phyloP scores from a whole-genome alignment of 2,329 filamentous ascomycete species.

The Fusarium paranaense region DNA sequence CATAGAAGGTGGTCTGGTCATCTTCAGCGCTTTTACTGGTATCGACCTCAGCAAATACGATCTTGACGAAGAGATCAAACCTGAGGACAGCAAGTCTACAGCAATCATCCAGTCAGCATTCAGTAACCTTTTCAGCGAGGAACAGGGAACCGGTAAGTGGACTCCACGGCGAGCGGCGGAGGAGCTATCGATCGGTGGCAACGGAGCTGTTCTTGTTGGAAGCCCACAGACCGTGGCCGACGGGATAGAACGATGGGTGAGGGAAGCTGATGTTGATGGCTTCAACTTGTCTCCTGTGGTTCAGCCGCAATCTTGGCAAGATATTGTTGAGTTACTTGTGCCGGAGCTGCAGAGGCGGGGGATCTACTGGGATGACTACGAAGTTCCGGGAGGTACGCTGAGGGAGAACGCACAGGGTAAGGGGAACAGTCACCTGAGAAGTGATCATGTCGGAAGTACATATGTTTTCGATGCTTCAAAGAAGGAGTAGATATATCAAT shows the following conservation, averaged over 20 bases:
- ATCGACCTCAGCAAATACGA: slow-evolving; percentile 17
- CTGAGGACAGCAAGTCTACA: slow-evolving; percentile 10
- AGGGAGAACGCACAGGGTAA: slow-evolving; percentile 10
- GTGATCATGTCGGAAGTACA: slow-evolving; percentile 3
- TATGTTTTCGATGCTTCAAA: background rate
- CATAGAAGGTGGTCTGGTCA: slow-evolving; percentile 5
- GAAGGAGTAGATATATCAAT: background rate
- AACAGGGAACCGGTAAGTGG: background rate
- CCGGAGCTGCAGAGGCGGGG: slow-evolving; percentile 16
- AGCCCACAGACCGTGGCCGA: slow-evolving; percentile 16
- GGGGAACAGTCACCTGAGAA: background rate
- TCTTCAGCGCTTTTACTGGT: slow-evolving; percentile 24
- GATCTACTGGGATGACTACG: slow-evolving; percentile 20
- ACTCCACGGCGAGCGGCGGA: slow-evolving; percentile 1
- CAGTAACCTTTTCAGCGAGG: slow-evolving; percentile 8
- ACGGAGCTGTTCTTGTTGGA: slow-evolving; percentile 14
- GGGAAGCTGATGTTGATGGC: slow-evolving; percentile 18
- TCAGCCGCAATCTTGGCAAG: slow-evolving; percentile 11
- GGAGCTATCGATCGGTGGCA: slow-evolving; percentile 6
- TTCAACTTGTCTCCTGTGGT: slow-evolving; percentile 21
- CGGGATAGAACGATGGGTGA: slow-evolving; percentile 14
- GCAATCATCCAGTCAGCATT: slow-evolving; percentile 11
- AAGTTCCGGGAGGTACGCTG: slow-evolving; percentile 6
- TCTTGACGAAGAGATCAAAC: slow-evolving; percentile 13
- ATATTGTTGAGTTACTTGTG: slow-evolving; percentile 13